Evolutionary conservation across 176 grass and related monocot species (phyloP).

Genomic region (Saccharum officinarum): DNA sequence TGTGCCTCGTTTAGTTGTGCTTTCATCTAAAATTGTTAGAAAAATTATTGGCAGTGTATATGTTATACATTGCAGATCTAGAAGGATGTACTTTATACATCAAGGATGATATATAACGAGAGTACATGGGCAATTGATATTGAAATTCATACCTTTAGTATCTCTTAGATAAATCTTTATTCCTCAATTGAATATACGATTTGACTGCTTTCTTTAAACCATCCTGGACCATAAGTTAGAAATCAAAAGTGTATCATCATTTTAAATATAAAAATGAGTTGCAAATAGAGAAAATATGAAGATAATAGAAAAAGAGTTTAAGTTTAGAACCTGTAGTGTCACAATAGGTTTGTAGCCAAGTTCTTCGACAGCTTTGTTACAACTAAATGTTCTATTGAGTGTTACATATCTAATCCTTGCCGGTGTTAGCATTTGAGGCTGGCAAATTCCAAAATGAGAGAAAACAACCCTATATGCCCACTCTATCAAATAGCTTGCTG

Average conservation of each 20-base stretch:
- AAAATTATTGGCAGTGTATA: background rate
- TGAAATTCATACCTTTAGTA: background rate
- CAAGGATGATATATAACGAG: background rate
- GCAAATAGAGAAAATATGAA: background rate
- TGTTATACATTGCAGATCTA: background rate
- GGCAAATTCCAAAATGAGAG: conserved; percentile 25
- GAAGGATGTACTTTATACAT: background rate
- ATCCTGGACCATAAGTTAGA: background rate
- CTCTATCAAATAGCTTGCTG: conserved; percentile 57
- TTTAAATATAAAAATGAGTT: background rate
- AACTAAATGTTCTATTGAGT: conserved; percentile 65
- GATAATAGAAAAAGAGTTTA: background rate
- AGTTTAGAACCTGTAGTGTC: conserved; percentile 49
- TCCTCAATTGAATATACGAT: background rate
- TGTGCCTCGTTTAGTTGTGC: background rate
- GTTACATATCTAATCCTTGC: conserved; percentile 55
- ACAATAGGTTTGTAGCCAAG: conserved; percentile 71
- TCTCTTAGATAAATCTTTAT: background rate
- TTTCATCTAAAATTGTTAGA: background rate
- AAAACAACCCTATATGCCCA: conserved; percentile 45
- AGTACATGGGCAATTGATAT: background rate
- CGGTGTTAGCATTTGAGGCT: conserved; percentile 50
- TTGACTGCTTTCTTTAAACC: background rate
- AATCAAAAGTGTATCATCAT: background rate
- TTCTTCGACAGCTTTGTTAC: conserved; percentile 51